These are phyloP conservation scores for Tinospora cordifolia DNA, from an alignment of 164 flowering plant genomes.

Conservation along the genomic window DNA sequence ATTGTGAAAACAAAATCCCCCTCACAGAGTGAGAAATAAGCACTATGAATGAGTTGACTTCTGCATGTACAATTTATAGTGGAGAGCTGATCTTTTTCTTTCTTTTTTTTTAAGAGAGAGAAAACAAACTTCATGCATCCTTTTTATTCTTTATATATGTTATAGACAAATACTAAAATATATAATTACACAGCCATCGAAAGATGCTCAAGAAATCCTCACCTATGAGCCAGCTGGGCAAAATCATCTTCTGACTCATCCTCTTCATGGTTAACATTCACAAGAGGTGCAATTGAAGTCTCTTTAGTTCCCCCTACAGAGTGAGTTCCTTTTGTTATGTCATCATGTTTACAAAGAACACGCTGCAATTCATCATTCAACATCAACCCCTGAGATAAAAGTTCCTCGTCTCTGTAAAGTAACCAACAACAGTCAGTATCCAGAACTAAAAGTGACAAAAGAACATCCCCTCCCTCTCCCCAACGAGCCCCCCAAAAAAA, in stretches of 20 bases:
- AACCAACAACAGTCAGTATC: constrained; percentile 16
- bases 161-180: background rate
- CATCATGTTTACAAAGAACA: constrained; percentile 68
- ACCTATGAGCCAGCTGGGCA: constrained; percentile 81
- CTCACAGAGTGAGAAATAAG: background rate
- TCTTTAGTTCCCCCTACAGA: constrained; percentile 19
- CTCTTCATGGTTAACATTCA: constrained; percentile 74
- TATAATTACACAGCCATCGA: background rate
- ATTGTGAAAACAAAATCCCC: background rate
- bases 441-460: background rate
- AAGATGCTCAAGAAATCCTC: background rate
- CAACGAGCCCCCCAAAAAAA: background rate
- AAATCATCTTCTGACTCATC: constrained; percentile 91
- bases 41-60: background rate
- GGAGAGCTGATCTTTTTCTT: no score
- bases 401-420: constrained; percentile 71
- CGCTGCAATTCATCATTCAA: constrained; percentile 85
- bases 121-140: no score
- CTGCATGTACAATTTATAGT: background rate
- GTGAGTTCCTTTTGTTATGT: constrained; percentile 49
- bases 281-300: constrained; percentile 44
- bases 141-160: background rate
- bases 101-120: no score
- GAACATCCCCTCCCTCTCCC: no score
- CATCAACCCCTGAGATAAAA: constrained; percentile 72